Base-by-base conservation (phyloP, 164 flowering plant species). In the Vitis amurensis region DNA sequence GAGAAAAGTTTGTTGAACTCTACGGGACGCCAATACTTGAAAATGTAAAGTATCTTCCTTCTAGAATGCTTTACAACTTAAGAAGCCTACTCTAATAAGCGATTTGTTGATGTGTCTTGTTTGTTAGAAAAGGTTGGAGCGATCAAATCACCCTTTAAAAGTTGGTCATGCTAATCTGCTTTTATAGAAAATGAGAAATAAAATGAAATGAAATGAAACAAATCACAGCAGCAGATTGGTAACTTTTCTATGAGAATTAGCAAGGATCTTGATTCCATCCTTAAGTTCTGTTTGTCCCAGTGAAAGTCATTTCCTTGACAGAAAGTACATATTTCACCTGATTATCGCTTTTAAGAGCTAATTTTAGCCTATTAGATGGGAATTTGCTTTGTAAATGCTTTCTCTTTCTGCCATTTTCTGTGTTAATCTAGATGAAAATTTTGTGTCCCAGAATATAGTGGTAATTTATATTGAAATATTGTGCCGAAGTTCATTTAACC, bases 1-100 rank as follows among this genome's bases (percentile, higher is more conserved):
- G 99, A 50, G 93, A 89, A 74, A 95, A 95, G 71, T 95, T 95
- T 72, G 97, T 93, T 55, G 97, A 95, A 76, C 94, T 95, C 70
- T 95, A 95, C 55, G 91, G 88, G 71, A 71, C 77, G 44, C 98
- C 97, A 16, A 86, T 95, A 68, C 72, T 95, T 68, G 99, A 95
- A 67, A 88, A 91, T 80, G 98, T 95, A 85, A 31, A 69, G 68
- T 68, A 62, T 73, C 66, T 53, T 61, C 13, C 44, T 53, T 59
- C 48, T 11, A 11, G 2, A n/a, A 59, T 50, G 52, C 29, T 48
- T 49, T 50, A 10, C n/a, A 12, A 9, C 16, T 30, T 31, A 17
- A 12, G 16, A 17, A 67, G 55, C 23, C 51, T 11, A 2, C 64
- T 10, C 17, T 8, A 23, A 23, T 23, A 23, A 23, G 27, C 1